These are phyloP conservation scores for Boletus sp. DNA, from an alignment of 768 basidiomycete species.

Conservation along the genomic window DNA sequence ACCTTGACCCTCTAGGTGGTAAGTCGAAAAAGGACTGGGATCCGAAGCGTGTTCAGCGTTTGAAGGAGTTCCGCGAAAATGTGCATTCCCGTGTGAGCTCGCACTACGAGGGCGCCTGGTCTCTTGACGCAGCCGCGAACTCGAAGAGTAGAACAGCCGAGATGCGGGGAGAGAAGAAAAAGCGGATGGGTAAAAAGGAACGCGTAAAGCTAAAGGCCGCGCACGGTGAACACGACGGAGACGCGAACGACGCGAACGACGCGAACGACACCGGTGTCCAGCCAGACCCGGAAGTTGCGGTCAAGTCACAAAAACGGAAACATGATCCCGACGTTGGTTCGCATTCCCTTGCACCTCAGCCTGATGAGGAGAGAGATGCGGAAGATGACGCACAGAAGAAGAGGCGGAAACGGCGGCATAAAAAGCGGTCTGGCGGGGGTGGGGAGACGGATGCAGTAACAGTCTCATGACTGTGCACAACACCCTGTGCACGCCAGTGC, in stretches of 20 bases:
- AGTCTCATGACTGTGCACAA: not conserved
- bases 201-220: constrained; percentile 49
- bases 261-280: not conserved
- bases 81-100: constrained; percentile 44
- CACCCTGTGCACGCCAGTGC: not conserved
- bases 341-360: constrained; percentile 7
- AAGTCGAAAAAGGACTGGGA: constrained; percentile 52
- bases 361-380: constrained; percentile 8
- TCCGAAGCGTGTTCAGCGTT: constrained; percentile 55
- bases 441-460: not conserved
- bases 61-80: constrained; percentile 70
- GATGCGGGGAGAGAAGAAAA: constrained; percentile 43
- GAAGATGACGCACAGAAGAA: constrained; percentile 26
- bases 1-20: constrained; percentile 9
- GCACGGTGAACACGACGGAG: constrained; percentile 14
- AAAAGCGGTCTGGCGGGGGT: constrained; percentile 26
- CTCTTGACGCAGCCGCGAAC: not conserved
- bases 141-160: constrained; percentile 6
- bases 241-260: not conserved
- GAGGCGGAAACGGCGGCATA: constrained; percentile 44
- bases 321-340: constrained; percentile 9
- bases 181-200: constrained; percentile 71
- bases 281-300: not conserved
- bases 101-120: constrained; percentile 20
- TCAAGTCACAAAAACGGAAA: constrained; percentile 16